Evolutionary conservation across 1,284 basidiomycete genomes (phyloP), one percentile per base, ranked within the genome.

Genomic region (Tetrapyrgos nigripes): DNA sequence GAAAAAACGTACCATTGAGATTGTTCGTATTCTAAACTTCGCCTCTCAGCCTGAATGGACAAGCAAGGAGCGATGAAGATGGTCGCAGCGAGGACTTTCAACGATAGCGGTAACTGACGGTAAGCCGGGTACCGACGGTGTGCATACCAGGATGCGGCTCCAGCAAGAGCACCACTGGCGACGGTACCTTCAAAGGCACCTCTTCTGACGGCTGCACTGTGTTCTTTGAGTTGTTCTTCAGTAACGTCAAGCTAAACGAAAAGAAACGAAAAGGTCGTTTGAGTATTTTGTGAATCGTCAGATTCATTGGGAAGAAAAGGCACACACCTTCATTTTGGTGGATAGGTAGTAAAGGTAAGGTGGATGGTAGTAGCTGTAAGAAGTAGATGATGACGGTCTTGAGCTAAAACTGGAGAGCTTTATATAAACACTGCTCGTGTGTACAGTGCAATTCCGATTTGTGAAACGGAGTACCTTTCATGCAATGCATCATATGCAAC

Each of bases 11-110:
- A 88, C 91, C 93, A 93, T 72, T 87, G 85, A 4, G 78, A 76
- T 66, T 79, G 77, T 60, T 93, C 91, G 70, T 86, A 95, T 46
- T 87, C 83, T 53, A 92, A 80, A 48, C 89, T 88, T 10, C 88
- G 88, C 46, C 88, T 87, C 73, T 97, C 95, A 14, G 91, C 93
- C 57, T 84, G 82, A 63, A 96, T 89, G 45, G 88, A 83, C 53
- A 92, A 81, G 29, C 84, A 72, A 0, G 93, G 93, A 8, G 92
- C 84, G 55, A 86, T 79, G 61, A 92, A 66, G 57, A 90, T 78
- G 59, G 91, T 80, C 35, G 86, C 81, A 40, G 90, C 89, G 40
- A 96, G 82, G 0, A 88, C 77, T 73, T 95, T 96, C 62, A 95
- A 78, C 1, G 90, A 87, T 1, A 83, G 76, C 0, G 93, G 93